Conservation (phyloP, 768 basidiomycete species). For the Pleurotus tuber-regium region DNA sequence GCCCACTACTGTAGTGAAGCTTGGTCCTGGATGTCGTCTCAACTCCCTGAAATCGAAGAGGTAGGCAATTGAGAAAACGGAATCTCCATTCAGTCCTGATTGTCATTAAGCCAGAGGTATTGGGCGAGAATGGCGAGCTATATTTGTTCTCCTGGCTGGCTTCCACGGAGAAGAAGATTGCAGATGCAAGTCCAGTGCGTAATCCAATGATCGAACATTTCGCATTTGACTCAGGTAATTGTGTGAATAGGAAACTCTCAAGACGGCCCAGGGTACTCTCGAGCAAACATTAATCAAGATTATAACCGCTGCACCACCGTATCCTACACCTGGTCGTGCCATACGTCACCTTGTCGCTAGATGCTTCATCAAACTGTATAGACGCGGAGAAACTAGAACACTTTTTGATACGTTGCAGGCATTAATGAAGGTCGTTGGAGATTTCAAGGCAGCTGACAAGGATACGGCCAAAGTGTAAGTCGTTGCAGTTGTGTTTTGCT, state of each 20-base stretch:
- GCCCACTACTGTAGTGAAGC: background rate
- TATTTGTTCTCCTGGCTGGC: conserved; percentile 86
- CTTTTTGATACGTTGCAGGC: conserved; percentile 85
- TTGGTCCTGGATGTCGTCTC: background rate
- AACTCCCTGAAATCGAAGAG: conserved; percentile 29
- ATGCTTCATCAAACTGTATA: conserved; percentile 74
- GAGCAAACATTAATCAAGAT: conserved; percentile 68
- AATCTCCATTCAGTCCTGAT: conserved; percentile 8
- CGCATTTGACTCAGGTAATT: too few species aligned
- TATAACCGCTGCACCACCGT: conserved; percentile 57
- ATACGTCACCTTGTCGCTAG: conserved; percentile 75
- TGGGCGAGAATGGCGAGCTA: conserved; percentile 75
- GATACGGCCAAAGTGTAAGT: conserved; percentile 68
- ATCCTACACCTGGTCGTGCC: conserved; percentile 86
- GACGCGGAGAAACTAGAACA: conserved; percentile 76
- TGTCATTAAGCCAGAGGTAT: conserved; percentile 53
- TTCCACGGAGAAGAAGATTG: conserved; percentile 56
- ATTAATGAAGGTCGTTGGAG: conserved; percentile 72
- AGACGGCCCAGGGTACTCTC: conserved; percentile 56
- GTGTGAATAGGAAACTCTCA: conserved; percentile 74
- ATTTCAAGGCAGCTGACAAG: conserved; percentile 64
- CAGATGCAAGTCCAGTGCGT: conserved; percentile 51
- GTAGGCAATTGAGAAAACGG: conserved; percentile 13
- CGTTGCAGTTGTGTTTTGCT: background rate
- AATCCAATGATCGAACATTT: too few species aligned